Evolutionary conservation across 257 asterid species (phyloP).

Genomic region (Solanum sejunctum): DNA sequence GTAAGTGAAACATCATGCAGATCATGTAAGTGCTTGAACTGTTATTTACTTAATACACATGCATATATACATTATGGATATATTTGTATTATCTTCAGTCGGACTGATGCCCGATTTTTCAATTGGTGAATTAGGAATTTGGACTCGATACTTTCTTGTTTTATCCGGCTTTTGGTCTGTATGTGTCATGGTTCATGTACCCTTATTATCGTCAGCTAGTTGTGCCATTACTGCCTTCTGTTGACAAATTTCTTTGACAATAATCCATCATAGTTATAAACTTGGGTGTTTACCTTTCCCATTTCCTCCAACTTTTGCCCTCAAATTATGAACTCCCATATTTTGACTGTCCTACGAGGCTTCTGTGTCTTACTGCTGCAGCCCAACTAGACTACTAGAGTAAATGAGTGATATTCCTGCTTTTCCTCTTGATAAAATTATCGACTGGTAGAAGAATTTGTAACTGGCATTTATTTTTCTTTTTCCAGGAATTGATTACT

Average conservation of each 20-base stretch:
- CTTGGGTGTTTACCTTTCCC: neutral
- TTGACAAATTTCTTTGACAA: neutral
- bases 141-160: neutral
- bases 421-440: neutral
- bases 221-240: neutral
- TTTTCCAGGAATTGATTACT: constrained; percentile 72
- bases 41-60: neutral
- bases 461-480: neutral
- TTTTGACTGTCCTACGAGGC: neutral
- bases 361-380: neutral
- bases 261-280: neutral
- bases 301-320: neutral
- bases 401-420: neutral
- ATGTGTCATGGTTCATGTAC: neutral
- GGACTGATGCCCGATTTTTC: neutral
- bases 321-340: neutral
- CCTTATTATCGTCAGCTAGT: neutral
- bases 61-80: neutral
- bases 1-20: neutral
- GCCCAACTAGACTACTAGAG: neutral
- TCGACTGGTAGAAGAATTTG: neutral
- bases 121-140: neutral
- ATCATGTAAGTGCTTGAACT: neutral
- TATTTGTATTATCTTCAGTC: neutral
- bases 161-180: neutral